Evolutionary conservation across 2,329 filamentous ascomycete genomes (phyloP).

Genomic region (Botrytis elliptica): DNA sequence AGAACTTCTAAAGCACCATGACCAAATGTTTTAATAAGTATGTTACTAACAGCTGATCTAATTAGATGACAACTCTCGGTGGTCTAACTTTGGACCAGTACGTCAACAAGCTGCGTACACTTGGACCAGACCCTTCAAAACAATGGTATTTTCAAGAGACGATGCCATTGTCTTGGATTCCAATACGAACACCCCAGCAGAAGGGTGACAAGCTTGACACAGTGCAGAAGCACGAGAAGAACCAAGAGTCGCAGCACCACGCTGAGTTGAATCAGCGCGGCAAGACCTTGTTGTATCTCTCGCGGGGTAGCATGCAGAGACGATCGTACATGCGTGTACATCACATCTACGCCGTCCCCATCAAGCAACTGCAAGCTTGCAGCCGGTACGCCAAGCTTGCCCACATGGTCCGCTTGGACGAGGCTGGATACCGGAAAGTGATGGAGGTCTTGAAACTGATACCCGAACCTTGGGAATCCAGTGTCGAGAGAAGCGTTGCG

Average conservation of each 20-base stretch:
- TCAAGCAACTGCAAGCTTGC: constrained; percentile 2
- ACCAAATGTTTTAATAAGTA: too few species aligned
- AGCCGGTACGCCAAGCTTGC: neutral
- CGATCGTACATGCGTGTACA: constrained; percentile 2
- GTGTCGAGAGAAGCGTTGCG: neutral
- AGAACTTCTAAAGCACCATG: too few species aligned
- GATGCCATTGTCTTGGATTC: neutral
- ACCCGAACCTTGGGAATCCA: neutral
- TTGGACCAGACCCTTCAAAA: neutral
- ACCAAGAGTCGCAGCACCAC: neutral
- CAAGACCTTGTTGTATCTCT: neutral
- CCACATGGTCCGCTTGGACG: neutral
- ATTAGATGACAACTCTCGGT: neutral
- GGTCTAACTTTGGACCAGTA: neutral
- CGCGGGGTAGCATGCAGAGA: neutral
- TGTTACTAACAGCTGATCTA: neutral
- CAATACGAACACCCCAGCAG: neutral
- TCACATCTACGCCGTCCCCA: constrained; percentile 10
- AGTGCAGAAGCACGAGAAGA: neutral
- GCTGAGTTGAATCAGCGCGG: neutral
- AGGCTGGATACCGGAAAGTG: neutral
- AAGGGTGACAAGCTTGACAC: neutral
- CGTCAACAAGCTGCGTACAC: neutral
- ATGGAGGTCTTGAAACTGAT: neutral
- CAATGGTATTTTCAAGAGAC: neutral